These are phyloP conservation scores for Pluteus cervinus DNA, from an alignment of 768 basidiomycete species.

Conservation along the genomic window DNA sequence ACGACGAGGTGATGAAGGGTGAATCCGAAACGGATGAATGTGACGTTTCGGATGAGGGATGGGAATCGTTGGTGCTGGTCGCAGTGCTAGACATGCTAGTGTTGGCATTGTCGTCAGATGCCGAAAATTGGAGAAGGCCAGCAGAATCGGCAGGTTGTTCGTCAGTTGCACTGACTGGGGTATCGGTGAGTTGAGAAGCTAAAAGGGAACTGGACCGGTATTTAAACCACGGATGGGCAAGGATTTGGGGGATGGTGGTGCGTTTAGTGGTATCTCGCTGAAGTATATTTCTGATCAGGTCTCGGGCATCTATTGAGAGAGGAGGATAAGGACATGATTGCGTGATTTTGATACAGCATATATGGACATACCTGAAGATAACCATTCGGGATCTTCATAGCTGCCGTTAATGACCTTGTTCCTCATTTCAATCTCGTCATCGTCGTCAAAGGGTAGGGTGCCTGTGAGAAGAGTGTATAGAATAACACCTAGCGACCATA, in stretches of 20 bases:
- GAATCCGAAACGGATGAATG: conserved; percentile 51
- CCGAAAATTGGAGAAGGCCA: conserved; percentile 1
- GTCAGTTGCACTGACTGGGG: conserved; percentile 3
- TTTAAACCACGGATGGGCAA: conserved; percentile 84
- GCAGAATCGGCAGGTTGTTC: not conserved
- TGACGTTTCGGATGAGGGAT: conserved; percentile 48
- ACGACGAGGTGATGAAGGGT: conserved; percentile 24
- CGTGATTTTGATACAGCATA: not conserved
- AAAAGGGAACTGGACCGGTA: no score
- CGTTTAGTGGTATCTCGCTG: conserved; percentile 73
- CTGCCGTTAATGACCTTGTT: conserved; percentile 77
- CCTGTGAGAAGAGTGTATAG: conserved; percentile 87
- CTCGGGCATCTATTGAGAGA: conserved; percentile 66
- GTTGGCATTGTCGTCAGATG: not conserved
- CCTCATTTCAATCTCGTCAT: conserved; percentile 80
- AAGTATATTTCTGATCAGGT: conserved; percentile 74
- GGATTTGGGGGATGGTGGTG: conserved; percentile 75
- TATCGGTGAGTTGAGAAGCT: no score
- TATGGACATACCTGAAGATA: conserved; percentile 62
- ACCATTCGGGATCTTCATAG: conserved; percentile 91
- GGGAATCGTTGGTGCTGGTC: conserved; percentile 21
- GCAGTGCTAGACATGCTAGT: conserved; percentile 9
- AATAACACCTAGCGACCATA: conserved; percentile 94
- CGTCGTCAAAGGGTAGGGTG: conserved; percentile 86
- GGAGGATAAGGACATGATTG: conserved; percentile 3